Evolutionary conservation across 345 rosid species (phyloP).

Genomic region (Gossypium thurberi): DNA sequence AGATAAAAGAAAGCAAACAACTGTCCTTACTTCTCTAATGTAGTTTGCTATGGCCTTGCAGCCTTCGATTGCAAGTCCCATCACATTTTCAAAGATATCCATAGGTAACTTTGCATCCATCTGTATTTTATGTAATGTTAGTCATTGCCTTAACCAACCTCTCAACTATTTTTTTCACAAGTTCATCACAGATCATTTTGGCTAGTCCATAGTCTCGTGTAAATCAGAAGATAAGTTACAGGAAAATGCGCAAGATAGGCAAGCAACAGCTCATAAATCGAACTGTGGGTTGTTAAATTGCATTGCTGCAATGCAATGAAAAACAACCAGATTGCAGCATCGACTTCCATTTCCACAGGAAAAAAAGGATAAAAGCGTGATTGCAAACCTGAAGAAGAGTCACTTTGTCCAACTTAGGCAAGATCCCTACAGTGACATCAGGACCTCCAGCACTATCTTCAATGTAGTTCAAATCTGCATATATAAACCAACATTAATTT

Average conservation of each 20-base stretch:
- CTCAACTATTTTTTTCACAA: not conserved
- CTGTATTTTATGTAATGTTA: conserved; percentile 26
- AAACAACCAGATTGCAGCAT: not conserved
- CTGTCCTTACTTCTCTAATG: conserved; percentile 50
- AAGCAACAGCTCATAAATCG: not conserved
- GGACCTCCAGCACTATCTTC: conserved; percentile 98
- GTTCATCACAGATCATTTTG: not conserved
- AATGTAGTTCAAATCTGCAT: conserved; percentile 69
- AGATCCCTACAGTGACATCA: conserved; percentile 82
- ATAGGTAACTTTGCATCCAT: conserved; percentile 85
- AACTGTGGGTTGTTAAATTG: not conserved
- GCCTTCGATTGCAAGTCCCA: conserved; percentile 79
- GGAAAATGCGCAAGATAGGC: not conserved
- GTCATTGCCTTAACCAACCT: not conserved
- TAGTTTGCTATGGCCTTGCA: conserved; percentile 80
- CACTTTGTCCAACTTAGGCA: conserved; percentile 85
- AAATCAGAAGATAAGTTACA: not conserved
- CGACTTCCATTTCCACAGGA: not conserved
- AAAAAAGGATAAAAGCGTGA: not conserved
- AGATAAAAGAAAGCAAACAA: not conserved
- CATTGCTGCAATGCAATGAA: not conserved
- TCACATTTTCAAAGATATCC: conserved; percentile 76
- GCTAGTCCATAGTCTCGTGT: not conserved
- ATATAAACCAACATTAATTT: conserved; percentile 1
- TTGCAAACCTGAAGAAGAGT: conserved; percentile 82